Percentiles rank a stretch among this genome's conserved stretches.
phyloP scores from a whole-genome alignment of 179 eudicot genomes.

The Silene noctiflora region DNA sequence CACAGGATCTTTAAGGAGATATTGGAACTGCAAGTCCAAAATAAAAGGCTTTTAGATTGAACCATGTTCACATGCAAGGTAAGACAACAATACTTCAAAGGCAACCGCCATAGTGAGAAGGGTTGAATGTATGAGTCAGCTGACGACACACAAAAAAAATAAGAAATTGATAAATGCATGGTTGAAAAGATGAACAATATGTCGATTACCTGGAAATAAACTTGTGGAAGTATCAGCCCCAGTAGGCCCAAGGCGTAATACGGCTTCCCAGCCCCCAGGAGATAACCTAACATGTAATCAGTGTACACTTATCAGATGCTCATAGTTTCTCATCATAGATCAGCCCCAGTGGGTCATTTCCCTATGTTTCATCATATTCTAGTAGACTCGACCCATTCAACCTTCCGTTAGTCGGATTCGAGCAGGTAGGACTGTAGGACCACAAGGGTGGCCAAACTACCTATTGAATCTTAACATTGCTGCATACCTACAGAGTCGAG shows the following conservation, averaged over 20 bases:
- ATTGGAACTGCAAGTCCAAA: slow-evolving; percentile 54
- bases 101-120: background rate
- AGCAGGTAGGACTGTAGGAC: no score
- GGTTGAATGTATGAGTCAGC: background rate
- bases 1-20: slow-evolving; percentile 87
- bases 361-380: no score
- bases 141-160: background rate
- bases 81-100: background rate
- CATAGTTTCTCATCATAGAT: background rate
- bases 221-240: slow-evolving; percentile 74
- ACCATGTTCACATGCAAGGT: background rate
- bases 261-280: slow-evolving; percentile 78
- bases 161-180: background rate
- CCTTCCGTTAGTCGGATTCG: no score
- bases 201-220: slow-evolving; percentile 78
- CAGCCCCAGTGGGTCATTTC: background rate
- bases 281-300: slow-evolving; percentile 58
- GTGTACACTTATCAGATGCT: slow-evolving; percentile 12
- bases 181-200: background rate
- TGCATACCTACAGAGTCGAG: no score
- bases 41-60: background rate
- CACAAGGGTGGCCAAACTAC: no score
- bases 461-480: no score
- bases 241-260: slow-evolving; percentile 73
- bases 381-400: no score